Evolutionary conservation across 1,139 yeast genomes (phyloP), one percentile per base, ranked within the genome.

Genomic region (Yamadazyma aaseri): DNA sequence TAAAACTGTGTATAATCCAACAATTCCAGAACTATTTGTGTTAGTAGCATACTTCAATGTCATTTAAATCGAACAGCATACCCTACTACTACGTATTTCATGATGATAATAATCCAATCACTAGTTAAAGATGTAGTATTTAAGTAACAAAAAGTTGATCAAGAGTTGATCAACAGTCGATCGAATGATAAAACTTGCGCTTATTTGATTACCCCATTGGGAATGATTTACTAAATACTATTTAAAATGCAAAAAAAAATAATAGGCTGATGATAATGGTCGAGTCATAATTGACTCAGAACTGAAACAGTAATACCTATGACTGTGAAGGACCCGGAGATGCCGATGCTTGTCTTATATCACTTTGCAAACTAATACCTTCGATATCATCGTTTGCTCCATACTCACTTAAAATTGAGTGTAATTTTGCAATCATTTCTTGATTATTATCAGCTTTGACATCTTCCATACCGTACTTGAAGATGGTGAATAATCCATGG

Each of bases 381-480:
- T 49, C 50, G 16, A 38, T 37, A 17, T 44, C 49, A 36, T 49
- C 47, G 12, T 39, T 42, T 6, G 51, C 58, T 10, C 53, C 63
- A 23, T 58, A 46, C 20, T 58, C 60, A 10, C 49, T 56, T 31
- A 72, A 60, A 34, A 76, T 72, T 23, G 63, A 46, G 46, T 69
- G 58, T 47, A 81, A 63, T 43, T 75, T 79, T 34, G 67, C 59
- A 30, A 73, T 66, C 34, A 79, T 75, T 43, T 63, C 68, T 39
- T 71, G 72, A 44, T 77, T 81, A 37, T 76, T 66, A 50, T 80
- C 74, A 26, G 59, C 45, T 47, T 71, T 71, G 46, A 79, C 68
- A 52, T 86, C 96, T 48, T 81, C 74, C 67, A 86, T 67, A 54
- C 97, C 97, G 60, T 89, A 92, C 60, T 81, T 62, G 41, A 82